Evolutionary conservation across 176 grass and related monocot species (phyloP).

Genomic region (Aegilops umbellulata): DNA sequence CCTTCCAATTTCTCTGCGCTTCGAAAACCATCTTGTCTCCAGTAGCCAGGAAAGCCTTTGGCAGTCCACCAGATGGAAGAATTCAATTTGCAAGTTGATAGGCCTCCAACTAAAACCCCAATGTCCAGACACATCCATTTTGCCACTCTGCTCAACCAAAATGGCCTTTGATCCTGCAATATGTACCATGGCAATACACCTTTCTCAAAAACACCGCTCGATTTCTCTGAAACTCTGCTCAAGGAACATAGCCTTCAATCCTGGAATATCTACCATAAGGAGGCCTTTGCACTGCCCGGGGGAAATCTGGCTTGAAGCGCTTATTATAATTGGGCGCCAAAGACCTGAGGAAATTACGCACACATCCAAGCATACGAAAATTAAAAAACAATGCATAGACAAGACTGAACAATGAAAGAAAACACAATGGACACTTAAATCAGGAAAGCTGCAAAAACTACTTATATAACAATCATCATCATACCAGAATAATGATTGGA

Average conservation of each 20-base stretch:
- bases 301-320: conserved; percentile 55
- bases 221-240: neutral
- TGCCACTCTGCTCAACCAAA: conserved; percentile 28
- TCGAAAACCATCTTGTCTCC: neutral
- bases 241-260: conserved; percentile 53
- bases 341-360: conserved; percentile 26
- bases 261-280: conserved; percentile 55
- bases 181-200: conserved; percentile 26
- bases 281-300: conserved; percentile 37
- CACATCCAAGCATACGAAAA: conserved; percentile 12
- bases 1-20: neutral
- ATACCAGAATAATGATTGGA: neutral
- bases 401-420: neutral
- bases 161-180: conserved; percentile 37
- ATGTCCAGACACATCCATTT: conserved; percentile 1
- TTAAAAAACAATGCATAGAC: neutral
- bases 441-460: conserved; percentile 22
- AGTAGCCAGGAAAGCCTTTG: neutral
- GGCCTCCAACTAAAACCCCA: conserved; percentile 1
- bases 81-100: neutral
- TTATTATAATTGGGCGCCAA: conserved; percentile 40
- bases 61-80: conserved; percentile 5
- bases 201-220: neutral
- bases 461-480: neutral
- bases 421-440: neutral